Evolutionary conservation across 2,329 filamentous ascomycete genomes (phyloP), one percentile per base, ranked within the genome.

Genomic region (Pseudocercospora pini-densiflorae): DNA sequence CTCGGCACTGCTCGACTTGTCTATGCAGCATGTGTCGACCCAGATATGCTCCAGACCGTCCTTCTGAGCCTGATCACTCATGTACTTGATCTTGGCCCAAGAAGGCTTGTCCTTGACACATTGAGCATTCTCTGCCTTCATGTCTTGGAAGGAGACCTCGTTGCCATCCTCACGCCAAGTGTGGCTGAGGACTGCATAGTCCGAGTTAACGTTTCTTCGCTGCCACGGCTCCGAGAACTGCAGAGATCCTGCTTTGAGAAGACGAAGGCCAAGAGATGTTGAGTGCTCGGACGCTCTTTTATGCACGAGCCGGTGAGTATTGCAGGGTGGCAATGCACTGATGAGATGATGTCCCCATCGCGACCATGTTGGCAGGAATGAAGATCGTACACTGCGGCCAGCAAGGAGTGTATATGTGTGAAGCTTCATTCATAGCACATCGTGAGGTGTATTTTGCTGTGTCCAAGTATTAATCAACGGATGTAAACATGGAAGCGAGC

Each of bases 1-100:
- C 53, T 72, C 71, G 5, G 64, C 47, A 19, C 54, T 61, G 31
- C 63, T 72, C 4, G 45, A 51, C 24, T 69, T 69, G 40, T 71
- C 61, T n/a, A 72, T 72, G 59, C 70, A 69, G 59, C 69, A 71
- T 4, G 71, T 70, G 55, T 72, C 71, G 9, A 72, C 29, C 70
- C 71, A 72, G 61, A 62, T 60, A 7, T 62, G 64, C 6, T 66
- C 51, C 5, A 68, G 33, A 3, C 64, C 68, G 36, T 70, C 61
- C 12, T 63, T 23, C 14, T 54, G 29, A 9, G 68, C 69, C 29
- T 65, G 68, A 31, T 60, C 24, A 21, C 62, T 61, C 9, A 53
- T 21, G 29, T 61, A 64, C 36, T 62, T 8, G 47, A 71, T 64
- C 47, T 71, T 71, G 3, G 21, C 53, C 21, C 47, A 66, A 1